A percentile compares a stretch with the other conserved stretches of the same genome.
Evolutionary conservation across 1,284 basidiomycete genomes (phyloP).

Genomic region (Leccinum griseonigrum): DNA sequence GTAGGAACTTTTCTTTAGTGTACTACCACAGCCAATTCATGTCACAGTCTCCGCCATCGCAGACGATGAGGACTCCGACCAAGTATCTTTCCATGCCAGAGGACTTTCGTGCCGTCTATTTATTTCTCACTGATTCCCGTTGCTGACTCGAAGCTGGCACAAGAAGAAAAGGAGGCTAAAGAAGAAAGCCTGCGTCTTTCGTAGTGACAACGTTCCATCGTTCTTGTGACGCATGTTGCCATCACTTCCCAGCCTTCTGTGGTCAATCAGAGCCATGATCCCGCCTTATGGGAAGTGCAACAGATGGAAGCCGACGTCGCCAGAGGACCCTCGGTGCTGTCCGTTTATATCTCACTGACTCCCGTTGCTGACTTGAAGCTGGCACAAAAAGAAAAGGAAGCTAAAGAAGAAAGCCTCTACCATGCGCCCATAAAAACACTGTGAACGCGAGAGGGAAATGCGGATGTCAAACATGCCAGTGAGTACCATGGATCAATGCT

Average conservation of each 20-base stretch:
- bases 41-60: too few species aligned
- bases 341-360: too few species aligned
- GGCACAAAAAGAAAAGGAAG: constrained; percentile 93
- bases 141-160: constrained; percentile 72
- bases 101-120: constrained; percentile 70
- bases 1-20: too few species aligned
- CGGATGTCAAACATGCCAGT: constrained; percentile 89
- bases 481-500: constrained; percentile 91
- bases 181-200: constrained; percentile 87
- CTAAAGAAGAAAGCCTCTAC: constrained; percentile 93
- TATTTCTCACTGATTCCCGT: background rate
- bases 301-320: too few species aligned
- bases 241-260: too few species aligned
- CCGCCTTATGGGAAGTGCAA: too few species aligned
- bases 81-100: constrained; percentile 39
- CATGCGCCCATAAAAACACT: constrained; percentile 89
- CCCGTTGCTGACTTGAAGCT: constrained; percentile 56
- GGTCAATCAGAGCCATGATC: too few species aligned
- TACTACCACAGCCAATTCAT: too few species aligned
- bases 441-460: constrained; percentile 95
- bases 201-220: too few species aligned
- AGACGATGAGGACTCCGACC: too few species aligned
- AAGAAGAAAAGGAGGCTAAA: constrained; percentile 95
- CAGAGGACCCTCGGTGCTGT: too few species aligned
- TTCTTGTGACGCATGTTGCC: too few species aligned